These are phyloP conservation scores for Pythium brachiatum DNA, from an alignment of 352 stramenopile species.

Conservation along the genomic window DNA sequence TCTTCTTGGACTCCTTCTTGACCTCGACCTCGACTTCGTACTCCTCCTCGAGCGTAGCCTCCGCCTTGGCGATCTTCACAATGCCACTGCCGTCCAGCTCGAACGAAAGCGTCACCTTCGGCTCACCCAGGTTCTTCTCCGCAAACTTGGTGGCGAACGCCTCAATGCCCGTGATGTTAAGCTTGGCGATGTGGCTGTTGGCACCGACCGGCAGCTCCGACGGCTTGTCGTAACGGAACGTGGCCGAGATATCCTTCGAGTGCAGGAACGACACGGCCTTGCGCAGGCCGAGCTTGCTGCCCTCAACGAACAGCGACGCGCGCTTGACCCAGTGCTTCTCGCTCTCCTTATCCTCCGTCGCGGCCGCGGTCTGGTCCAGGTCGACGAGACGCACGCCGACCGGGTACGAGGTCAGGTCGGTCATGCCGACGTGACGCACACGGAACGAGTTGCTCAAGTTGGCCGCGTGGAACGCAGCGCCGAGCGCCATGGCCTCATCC, in stretches of 20 bases:
- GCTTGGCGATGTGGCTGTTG: slow-evolving; percentile 83
- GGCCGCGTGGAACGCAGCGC: slow-evolving; percentile 93
- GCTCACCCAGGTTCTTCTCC: slow-evolving; percentile 86
- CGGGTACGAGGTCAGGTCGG: slow-evolving; percentile 89
- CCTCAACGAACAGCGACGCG: slow-evolving; percentile 89
- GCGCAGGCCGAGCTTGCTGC: slow-evolving; percentile 83
- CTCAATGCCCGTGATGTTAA: slow-evolving; percentile 92
- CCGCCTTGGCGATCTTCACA: slow-evolving; percentile 88
- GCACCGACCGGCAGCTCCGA: slow-evolving; percentile 68
- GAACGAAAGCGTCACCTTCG: slow-evolving; percentile 95
- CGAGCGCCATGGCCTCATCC: slow-evolving; percentile 97
- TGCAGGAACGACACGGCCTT: slow-evolving; percentile 96
- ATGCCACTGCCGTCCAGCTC: slow-evolving; percentile 92
- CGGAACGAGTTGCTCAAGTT: slow-evolving; percentile 97
- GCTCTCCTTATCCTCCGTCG: slow-evolving; percentile 39
- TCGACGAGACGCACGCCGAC: slow-evolving; percentile 87
- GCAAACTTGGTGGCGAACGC: slow-evolving; percentile 86
- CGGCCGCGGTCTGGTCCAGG: slow-evolving; percentile 44
- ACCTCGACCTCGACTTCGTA: slow-evolving; percentile 68
- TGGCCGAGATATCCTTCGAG: slow-evolving; percentile 88
- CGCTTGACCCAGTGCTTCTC: slow-evolving; percentile 90
- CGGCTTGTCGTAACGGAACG: slow-evolving; percentile 90
- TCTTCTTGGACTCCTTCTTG: slow-evolving; percentile 55
- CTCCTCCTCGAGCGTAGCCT: slow-evolving; percentile 89
- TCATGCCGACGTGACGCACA: slow-evolving; percentile 94